Conservation (phyloP, 2,329 filamentous ascomycete genomes). For the Cytospora chrysosperma region DNA sequence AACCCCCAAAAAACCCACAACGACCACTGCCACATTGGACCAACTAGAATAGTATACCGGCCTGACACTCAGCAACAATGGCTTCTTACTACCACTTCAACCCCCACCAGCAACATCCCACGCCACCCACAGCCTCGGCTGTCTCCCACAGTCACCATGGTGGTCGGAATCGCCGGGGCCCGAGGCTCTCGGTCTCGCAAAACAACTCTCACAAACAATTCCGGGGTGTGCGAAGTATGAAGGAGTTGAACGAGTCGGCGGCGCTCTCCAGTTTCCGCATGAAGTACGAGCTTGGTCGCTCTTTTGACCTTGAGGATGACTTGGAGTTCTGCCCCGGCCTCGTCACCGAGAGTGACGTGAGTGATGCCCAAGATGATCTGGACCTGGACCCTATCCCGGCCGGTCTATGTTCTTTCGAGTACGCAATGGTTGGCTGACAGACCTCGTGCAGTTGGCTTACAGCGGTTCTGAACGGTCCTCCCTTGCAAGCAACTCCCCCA, state of each 20-base stretch:
- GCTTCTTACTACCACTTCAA: slow-evolving; percentile 65
- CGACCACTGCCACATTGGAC: not conserved
- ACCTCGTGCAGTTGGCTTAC: slow-evolving; percentile 42
- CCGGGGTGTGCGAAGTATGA: slow-evolving; percentile 79
- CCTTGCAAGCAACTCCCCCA: slow-evolving; percentile 89
- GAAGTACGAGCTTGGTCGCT: slow-evolving; percentile 86
- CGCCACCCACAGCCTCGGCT: slow-evolving; percentile 52
- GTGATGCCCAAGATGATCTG: slow-evolving; percentile 35
- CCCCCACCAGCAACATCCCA: slow-evolving; percentile 57
- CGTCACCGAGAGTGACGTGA: slow-evolving; percentile 90
- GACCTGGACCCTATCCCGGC: slow-evolving; percentile 19
- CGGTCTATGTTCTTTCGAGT: not conserved
- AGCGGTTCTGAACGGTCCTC: slow-evolving; percentile 81
- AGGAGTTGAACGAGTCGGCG: slow-evolving; percentile 79
- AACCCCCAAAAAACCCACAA: slow-evolving; percentile 1
- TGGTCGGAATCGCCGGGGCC: slow-evolving; percentile 80
- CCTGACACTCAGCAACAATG: slow-evolving; percentile 40
- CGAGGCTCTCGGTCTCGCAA: slow-evolving; percentile 76
- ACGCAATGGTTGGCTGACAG: slow-evolving; percentile 33
- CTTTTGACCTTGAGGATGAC: slow-evolving; percentile 94
- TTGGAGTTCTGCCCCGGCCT: slow-evolving; percentile 92
- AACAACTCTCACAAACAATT: slow-evolving; percentile 79
- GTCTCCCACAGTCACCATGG: slow-evolving; percentile 76
- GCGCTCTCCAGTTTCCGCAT: slow-evolving; percentile 76
- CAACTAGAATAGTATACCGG: not conserved